A percentile compares a stretch with the other conserved stretches of the same genome.
Conservation (phyloP, 495 filamentous ascomycete species). For the Recurvomyces mirabilis region DNA sequence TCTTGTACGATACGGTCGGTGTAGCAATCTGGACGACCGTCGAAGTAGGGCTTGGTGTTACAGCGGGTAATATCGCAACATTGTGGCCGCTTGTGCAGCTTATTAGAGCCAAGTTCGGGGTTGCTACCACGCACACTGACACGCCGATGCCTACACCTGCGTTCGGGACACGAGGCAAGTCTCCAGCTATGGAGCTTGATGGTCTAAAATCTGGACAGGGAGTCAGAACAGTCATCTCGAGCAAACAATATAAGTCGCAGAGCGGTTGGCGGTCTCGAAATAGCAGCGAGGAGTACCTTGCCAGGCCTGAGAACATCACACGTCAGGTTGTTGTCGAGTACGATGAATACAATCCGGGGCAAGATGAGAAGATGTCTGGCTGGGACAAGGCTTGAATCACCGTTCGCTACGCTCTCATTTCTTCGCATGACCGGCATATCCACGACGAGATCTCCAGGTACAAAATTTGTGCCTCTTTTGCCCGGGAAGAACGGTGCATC, state of each 20-base stretch:
- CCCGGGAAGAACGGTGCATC: no score
- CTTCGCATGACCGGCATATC: no score
- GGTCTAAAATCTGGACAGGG: background rate
- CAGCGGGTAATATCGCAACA: slow-evolving; percentile 33
- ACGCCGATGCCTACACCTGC: background rate
- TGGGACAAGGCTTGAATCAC: no score
- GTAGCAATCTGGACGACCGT: slow-evolving; percentile 34
- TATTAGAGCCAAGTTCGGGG: background rate
- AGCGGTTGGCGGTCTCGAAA: background rate
- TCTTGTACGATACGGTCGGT: slow-evolving; percentile 21
- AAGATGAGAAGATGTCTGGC: no score
- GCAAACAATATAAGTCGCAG: background rate
- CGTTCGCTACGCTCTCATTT: no score
- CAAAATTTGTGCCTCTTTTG: no score
- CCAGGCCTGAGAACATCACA: background rate
- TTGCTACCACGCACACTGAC: background rate
- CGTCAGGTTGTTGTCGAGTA: background rate
- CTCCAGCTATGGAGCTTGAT: background rate
- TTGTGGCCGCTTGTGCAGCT: slow-evolving; percentile 28
- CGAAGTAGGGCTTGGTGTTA: slow-evolving; percentile 34
- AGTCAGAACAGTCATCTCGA: background rate
- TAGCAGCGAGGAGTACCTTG: background rate
- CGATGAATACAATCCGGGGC: no score
- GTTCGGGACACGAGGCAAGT: background rate
- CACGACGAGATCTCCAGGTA: no score